Conservation (phyloP, 495 filamentous ascomycete species). For the Penicillium nucicola region DNA sequence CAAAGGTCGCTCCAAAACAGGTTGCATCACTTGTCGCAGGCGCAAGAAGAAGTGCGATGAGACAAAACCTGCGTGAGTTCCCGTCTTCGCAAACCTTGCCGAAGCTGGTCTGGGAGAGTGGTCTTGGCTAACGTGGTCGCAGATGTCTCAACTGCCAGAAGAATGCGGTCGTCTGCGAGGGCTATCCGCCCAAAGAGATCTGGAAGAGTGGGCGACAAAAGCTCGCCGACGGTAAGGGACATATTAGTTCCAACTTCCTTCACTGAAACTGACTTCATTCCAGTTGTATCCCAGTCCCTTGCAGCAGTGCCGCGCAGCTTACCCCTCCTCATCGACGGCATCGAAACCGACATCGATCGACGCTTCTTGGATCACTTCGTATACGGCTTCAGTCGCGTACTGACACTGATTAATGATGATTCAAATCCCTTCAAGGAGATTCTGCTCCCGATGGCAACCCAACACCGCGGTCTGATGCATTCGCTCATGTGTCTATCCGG, state of each 20-base stretch:
- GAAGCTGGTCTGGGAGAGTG: slow-evolving; percentile 3
- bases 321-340: slow-evolving; percentile 75
- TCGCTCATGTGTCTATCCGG: slow-evolving; percentile 84
- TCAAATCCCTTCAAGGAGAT: slow-evolving; percentile 89
- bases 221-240: slow-evolving; percentile 63
- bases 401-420: slow-evolving; percentile 80
- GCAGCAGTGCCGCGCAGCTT: slow-evolving; percentile 55
- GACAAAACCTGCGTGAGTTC: slow-evolving; percentile 69
- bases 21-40: slow-evolving; percentile 86
- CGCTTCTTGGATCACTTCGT: slow-evolving; percentile 87
- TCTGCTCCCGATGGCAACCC: slow-evolving; percentile 78
- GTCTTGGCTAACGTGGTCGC: neutral
- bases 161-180: slow-evolving; percentile 89
- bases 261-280: neutral
- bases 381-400: slow-evolving; percentile 71
- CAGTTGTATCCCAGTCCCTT: slow-evolving; percentile 28
- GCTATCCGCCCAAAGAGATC: slow-evolving; percentile 82
- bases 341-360: slow-evolving; percentile 81
- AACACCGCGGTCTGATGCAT: slow-evolving; percentile 87
- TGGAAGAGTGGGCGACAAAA: slow-evolving; percentile 84
- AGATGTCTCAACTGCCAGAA: slow-evolving; percentile 87
- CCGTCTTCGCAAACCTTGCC: too few species aligned
- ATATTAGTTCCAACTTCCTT: neutral
- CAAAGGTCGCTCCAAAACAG: slow-evolving; percentile 90
- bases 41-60: slow-evolving; percentile 98